Evolutionary conservation across 805 yeast species (phyloP).

Genomic region (Yarrowia yakushimensis): DNA sequence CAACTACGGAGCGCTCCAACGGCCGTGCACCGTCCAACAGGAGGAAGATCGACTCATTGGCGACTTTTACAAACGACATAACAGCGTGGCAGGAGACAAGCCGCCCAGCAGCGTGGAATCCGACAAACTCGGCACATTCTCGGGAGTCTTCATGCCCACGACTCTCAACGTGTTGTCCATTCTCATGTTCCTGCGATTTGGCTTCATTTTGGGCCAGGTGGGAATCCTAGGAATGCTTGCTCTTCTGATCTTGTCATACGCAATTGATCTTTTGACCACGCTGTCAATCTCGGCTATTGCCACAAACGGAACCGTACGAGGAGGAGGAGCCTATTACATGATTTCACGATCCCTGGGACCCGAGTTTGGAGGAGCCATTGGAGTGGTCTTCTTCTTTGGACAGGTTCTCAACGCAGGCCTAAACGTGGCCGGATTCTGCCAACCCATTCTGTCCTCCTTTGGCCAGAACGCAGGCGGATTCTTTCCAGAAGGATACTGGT

Average conservation of each 20-base stretch:
- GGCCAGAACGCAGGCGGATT: conserved; percentile 59
- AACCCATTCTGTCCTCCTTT: conserved; percentile 80
- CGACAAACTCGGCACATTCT: conserved; percentile 69
- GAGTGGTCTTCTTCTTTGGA: conserved; percentile 89
- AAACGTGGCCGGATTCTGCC: conserved; percentile 93
- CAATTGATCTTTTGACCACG: conserved; percentile 79
- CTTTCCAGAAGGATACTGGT: conserved; percentile 68
- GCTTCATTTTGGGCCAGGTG: conserved; percentile 91
- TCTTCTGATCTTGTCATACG: conserved; percentile 66
- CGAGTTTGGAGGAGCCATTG: conserved; percentile 97
- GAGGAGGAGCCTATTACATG: conserved; percentile 99
- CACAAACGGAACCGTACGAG: conserved; percentile 94
- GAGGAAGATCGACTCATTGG: conserved; percentile 20
- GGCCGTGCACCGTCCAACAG: neutral
- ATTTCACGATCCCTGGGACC: conserved; percentile 93
- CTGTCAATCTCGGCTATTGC: conserved; percentile 92
- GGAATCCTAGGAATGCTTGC: conserved; percentile 77
- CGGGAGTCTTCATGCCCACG: conserved; percentile 92
- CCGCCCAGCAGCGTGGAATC: neutral
- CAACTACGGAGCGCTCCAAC: neutral
- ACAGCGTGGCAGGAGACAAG: conserved; percentile 1
- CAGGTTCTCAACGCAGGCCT: conserved; percentile 85
- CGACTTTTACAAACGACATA: conserved; percentile 23
- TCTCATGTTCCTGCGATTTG: conserved; percentile 91
- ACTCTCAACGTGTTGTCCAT: conserved; percentile 89